Percentiles rank a stretch among this genome's conserved stretches.
Evolutionary conservation across 257 asterid genomes (phyloP).

Genomic region (Fraxinus excelsior): DNA sequence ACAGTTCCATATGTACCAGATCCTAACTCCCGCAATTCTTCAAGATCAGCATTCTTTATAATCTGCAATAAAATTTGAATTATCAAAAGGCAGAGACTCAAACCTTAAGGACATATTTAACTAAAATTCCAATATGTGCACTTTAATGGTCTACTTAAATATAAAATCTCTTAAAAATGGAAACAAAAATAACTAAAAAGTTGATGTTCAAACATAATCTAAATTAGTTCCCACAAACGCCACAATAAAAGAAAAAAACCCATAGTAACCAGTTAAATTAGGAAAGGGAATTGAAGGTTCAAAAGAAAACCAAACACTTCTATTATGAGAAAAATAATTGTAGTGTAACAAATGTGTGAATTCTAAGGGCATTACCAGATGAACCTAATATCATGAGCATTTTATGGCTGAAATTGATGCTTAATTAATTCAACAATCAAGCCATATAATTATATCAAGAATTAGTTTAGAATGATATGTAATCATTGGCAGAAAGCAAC

Average conservation of each 20-base stretch:
- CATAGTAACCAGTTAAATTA: background rate
- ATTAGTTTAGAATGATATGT: background rate
- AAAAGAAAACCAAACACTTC: background rate
- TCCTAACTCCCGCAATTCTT: conserved; percentile 76
- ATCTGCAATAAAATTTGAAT: conserved; percentile 41
- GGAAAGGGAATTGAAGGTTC: background rate
- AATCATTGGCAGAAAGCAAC: conserved; percentile 1
- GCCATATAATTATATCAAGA: background rate
- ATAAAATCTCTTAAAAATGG: conserved; percentile 15
- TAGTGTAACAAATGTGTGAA: background rate
- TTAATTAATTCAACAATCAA: background rate
- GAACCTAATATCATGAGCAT: background rate
- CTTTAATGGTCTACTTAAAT: conserved; percentile 15
- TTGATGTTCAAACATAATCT: conserved; percentile 9
- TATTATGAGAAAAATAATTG: background rate
- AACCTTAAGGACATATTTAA: conserved; percentile 12
- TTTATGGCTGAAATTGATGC: background rate
- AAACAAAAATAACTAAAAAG: background rate
- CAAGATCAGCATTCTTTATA: conserved; percentile 77
- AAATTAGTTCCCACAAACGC: background rate
- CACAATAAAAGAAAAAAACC: background rate
- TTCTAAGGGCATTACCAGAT: background rate
- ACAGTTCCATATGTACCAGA: conserved; percentile 87
- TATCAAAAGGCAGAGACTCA: conserved; percentile 5
- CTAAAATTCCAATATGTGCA: conserved; percentile 3